Conservation (phyloP, 2,329 filamentous ascomycete species). For the Thermothelomyces thermophilus region DNA sequence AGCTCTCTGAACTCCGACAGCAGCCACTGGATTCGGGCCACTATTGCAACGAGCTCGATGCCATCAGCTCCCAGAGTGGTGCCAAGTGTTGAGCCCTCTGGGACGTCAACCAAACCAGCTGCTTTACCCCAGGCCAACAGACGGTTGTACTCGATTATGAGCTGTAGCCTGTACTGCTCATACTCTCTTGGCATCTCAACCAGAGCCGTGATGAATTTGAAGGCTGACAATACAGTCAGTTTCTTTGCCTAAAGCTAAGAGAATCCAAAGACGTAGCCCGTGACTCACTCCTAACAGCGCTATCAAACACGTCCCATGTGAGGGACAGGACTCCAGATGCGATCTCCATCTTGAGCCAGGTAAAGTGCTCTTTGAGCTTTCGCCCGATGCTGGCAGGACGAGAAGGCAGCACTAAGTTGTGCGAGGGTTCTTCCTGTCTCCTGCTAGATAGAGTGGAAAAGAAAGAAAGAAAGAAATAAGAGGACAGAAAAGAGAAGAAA, state of each 20-base stretch:
- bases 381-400: background rate
- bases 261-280: too few relatives aligned
- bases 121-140: slow-evolving; percentile 26
- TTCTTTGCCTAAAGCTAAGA: too few relatives aligned
- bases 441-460: too few relatives aligned
- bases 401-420: too few relatives aligned
- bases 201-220: slow-evolving; percentile 24
- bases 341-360: slow-evolving; percentile 18
- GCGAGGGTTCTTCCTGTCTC: too few relatives aligned
- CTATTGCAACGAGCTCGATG: slow-evolving; percentile 23
- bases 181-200: slow-evolving; percentile 26
- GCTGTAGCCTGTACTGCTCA: slow-evolving; percentile 24
- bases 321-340: slow-evolving; percentile 21
- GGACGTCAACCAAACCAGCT: slow-evolving; percentile 23
- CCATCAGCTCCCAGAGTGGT: slow-evolving; percentile 19
- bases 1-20: slow-evolving; percentile 24
- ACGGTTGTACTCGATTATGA: slow-evolving; percentile 27
- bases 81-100: slow-evolving; percentile 19
- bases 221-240: slow-evolving; percentile 11
- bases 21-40: slow-evolving; percentile 24
- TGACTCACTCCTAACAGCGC: slow-evolving; percentile 20
- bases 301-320: slow-evolving; percentile 25
- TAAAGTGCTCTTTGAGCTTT: too few relatives aligned
- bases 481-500: too few relatives aligned
- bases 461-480: too few relatives aligned